Percentiles rank a stretch among this genome's conserved stretches.
Evolutionary conservation across 257 asterid species (phyloP).

Genomic region (Jasminum sambac): DNA sequence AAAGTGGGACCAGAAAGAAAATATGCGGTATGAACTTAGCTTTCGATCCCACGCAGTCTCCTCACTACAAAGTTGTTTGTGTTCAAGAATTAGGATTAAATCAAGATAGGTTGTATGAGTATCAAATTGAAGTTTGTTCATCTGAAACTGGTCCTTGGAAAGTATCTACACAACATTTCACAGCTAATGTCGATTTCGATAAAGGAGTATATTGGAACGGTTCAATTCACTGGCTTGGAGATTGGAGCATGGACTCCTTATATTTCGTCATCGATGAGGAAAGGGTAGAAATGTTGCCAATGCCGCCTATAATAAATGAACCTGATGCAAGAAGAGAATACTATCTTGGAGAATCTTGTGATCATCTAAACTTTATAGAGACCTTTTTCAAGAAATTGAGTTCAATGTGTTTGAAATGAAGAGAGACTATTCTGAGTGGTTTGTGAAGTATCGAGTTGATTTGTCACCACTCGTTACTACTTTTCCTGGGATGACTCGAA

Average conservation of each 20-base stretch:
- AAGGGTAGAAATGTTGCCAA: conserved; percentile 13
- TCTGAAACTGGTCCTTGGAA: conserved; percentile 36
- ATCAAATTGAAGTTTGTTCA: conserved; percentile 33
- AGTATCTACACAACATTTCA: conserved; percentile 18
- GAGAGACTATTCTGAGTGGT: conserved; percentile 35
- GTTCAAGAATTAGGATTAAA: conserved; percentile 16
- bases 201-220: conserved; percentile 36
- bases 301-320: conserved; percentile 17
- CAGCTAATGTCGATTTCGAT: conserved; percentile 17
- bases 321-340: background rate
- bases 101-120: conserved; percentile 10
- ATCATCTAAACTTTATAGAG: conserved; percentile 26
- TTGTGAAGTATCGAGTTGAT: conserved; percentile 38
- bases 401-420: conserved; percentile 35
- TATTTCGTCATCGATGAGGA: conserved; percentile 32
- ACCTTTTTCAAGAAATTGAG: background rate
- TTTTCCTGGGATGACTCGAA: conserved; percentile 20
- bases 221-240: conserved; percentile 31
- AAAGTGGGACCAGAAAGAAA: background rate
- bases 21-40: conserved; percentile 21
- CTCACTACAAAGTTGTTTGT: conserved; percentile 27
- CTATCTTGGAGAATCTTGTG: conserved; percentile 34
- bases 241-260: conserved; percentile 8
- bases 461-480: conserved; percentile 5
- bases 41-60: conserved; percentile 33